phyloP scores from a whole-genome alignment of 306 rosid genomes.

The Lotus japonicus region DNA sequence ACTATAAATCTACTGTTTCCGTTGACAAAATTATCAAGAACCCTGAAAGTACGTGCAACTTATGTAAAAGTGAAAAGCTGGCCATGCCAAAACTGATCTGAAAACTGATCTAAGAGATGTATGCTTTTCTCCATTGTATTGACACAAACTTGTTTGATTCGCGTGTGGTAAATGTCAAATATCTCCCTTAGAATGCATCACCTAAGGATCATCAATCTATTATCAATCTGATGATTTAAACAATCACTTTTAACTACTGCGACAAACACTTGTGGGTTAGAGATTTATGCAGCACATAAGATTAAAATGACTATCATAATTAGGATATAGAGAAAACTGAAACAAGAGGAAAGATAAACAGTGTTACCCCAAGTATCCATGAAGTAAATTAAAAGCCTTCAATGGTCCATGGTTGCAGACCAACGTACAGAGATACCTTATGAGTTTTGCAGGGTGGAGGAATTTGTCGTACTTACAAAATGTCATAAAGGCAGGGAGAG shows the following conservation, averaged over 20 bases:
- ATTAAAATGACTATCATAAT: neutral
- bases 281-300: no score
- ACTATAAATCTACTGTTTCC: neutral
- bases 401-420: constrained; percentile 17
- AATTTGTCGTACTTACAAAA: constrained; percentile 14
- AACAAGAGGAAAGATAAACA: constrained; percentile 4
- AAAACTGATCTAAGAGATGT: neutral
- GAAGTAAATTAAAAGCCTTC: constrained; percentile 21
- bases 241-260: no score
- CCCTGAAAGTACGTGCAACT: neutral
- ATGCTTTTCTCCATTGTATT: no score
- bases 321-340: neutral
- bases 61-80: constrained; percentile 12
- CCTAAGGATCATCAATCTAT: no score
- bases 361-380: constrained; percentile 11
- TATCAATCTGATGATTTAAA: no score
- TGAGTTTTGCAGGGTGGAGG: constrained; percentile 22
- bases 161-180: no score
- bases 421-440: constrained; percentile 39
- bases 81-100: neutral
- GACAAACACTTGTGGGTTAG: no score
- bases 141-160: no score
- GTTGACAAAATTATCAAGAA: neutral
- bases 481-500: constrained; percentile 13
- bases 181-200: no score